Evolutionary conservation across 2,329 filamentous ascomycete species (phyloP).

Genomic region (Calonectria naviculata): DNA sequence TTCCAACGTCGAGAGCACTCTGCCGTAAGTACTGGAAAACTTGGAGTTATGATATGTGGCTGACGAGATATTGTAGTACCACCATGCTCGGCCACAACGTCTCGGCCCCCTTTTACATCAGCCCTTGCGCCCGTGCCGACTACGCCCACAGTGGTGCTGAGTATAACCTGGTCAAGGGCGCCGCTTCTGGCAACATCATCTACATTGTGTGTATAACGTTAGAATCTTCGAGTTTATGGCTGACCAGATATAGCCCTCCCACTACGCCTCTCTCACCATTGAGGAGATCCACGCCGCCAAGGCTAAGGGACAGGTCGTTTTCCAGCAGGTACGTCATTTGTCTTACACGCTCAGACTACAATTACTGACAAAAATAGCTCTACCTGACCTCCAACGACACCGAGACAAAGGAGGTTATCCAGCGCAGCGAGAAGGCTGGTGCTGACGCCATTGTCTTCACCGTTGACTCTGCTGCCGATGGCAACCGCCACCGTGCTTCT

Average conservation of each 20-base stretch:
- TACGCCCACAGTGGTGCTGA: slow-evolving; percentile 60
- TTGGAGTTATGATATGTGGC: slow-evolving; percentile 1
- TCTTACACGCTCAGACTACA: background rate
- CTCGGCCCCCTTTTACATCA: slow-evolving; percentile 66
- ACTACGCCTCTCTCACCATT: slow-evolving; percentile 47
- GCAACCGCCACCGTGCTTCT: slow-evolving; percentile 53
- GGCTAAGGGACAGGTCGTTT: slow-evolving; percentile 49
- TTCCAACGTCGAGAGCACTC: slow-evolving; percentile 52
- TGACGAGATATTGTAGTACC: slow-evolving; percentile 44
- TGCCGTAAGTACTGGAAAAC: slow-evolving; percentile 38
- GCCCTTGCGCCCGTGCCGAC: slow-evolving; percentile 57
- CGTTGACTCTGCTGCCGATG: slow-evolving; percentile 52
- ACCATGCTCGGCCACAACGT: slow-evolving; percentile 65
- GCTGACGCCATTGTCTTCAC: slow-evolving; percentile 52
- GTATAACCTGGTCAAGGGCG: slow-evolving; percentile 60
- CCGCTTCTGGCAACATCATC: slow-evolving; percentile 59
- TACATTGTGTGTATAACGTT: slow-evolving; percentile 52
- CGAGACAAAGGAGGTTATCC: slow-evolving; percentile 44
- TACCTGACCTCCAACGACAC: slow-evolving; percentile 47
- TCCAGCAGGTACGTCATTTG: slow-evolving; percentile 46
- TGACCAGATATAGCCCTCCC: slow-evolving; percentile 42
- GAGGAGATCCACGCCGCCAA: slow-evolving; percentile 52
- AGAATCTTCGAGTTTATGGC: background rate
- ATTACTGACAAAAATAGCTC: slow-evolving; percentile 25
- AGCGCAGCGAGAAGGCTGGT: slow-evolving; percentile 45